Evolutionary conservation across 345 rosid species (phyloP).

Genomic region (Rhodamnia rubescens): DNA sequence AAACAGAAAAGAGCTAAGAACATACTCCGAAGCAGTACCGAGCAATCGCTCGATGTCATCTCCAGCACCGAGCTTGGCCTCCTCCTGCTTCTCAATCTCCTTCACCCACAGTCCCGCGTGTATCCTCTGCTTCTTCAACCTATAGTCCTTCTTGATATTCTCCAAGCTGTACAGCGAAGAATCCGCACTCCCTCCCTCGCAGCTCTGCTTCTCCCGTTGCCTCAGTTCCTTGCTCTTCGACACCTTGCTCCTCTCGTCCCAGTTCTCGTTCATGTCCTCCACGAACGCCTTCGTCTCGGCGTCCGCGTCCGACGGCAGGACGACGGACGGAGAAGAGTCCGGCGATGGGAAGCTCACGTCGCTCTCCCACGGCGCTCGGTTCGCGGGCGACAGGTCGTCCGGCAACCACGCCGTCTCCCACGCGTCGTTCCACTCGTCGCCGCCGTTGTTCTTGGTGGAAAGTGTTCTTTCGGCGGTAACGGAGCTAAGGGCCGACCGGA

Average conservation of each 20-base stretch:
- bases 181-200: conserved; percentile 4
- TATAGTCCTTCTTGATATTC: conserved; percentile 75
- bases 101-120: conserved; percentile 85
- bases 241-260: conserved; percentile 57
- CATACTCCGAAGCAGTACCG: conserved; percentile 78
- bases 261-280: conserved; percentile 86
- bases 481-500: not conserved
- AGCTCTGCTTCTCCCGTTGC: conserved; percentile 11
- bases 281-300: conserved; percentile 81
- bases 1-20: not conserved
- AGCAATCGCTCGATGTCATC: conserved; percentile 82
- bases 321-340: conserved; percentile 4
- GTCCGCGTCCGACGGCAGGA: conserved; percentile 33
- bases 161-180: conserved; percentile 57
- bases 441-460: conserved; percentile 18
- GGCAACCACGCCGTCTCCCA: conserved; percentile 96
- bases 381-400: conserved; percentile 43
- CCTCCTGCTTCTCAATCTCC: conserved; percentile 83
- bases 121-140: conserved; percentile 87
- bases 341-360: conserved; percentile 56
- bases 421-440: conserved; percentile 85
- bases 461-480: not conserved
- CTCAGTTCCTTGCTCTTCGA: conserved; percentile 8
- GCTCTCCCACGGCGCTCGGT: conserved; percentile 68
- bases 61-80: conserved; percentile 42